Base-by-base conservation (phyloP, 2,329 filamentous ascomycete genomes). In the Chaetomiaceae sp. region DNA sequence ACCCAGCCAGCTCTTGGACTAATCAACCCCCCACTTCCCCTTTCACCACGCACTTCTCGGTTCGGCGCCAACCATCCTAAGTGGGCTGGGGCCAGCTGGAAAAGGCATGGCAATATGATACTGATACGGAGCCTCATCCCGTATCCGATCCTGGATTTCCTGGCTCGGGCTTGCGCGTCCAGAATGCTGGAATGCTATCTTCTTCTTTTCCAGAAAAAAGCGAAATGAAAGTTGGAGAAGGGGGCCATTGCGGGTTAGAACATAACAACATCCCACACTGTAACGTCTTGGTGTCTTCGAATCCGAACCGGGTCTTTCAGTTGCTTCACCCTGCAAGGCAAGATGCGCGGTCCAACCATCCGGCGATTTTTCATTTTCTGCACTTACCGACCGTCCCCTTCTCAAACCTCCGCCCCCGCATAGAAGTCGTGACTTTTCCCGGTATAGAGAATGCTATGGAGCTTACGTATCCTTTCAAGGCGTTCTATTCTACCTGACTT, bases 161-260 rank as follows among this genome's bases (percentile, higher is more conserved):
- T 17, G 12, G 21, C 31, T 21, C 37, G 25, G 19, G 37, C 37
- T 42, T 48, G 38, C 45, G 30, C 16, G 45, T 48, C 45, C 12
- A n/a, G 41, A 5, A 34, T 21, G 3, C 30, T 30, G 23, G n/a
- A 19, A 34, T 30, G 17, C 7, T 13, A 33, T 47, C 16, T 27
- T 19, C 12, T 17, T 23, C 4, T 41, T 37, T 41, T 21, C 46
- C 39, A 48, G 63, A 71, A 56, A 5, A 12, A 39, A 5, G 21
- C 12, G 12, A 33, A 39, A 39, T 39, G 20, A 39, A 21, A 4
- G 4, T 5, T 10, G 37, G 20, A 39, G n/a, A n/a, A n/a, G 6
- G 13, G 37, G 14, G 21, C 19, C 37, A 39, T 21, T 27, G 25
- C 25, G 6, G 6, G 14, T 12, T 7, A 5, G 2, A 33, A 12